phyloP scores from a whole-genome alignment of 345 rosid species.

The Populus ilicifolia region DNA sequence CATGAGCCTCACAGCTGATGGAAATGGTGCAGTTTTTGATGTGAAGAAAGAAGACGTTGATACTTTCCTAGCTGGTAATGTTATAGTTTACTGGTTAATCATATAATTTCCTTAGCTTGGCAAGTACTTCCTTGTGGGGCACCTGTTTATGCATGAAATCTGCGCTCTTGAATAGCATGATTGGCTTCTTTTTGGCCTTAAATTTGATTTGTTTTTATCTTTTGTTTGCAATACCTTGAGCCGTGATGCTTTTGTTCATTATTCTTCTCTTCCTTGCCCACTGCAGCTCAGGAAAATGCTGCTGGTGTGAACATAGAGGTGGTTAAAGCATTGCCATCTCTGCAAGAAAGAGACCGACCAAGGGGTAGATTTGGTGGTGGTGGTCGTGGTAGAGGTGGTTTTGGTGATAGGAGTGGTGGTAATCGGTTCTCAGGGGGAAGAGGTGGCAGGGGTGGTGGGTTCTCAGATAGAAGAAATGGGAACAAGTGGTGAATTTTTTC shows the following conservation, averaged over 20 bases:
- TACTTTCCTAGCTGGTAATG: slow-evolving; percentile 51
- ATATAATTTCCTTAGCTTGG: not conserved
- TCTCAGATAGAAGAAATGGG: slow-evolving; percentile 30
- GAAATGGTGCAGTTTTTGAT: slow-evolving; percentile 82
- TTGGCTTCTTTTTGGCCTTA: not conserved
- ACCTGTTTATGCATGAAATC: not conserved
- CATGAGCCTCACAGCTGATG: slow-evolving; percentile 68
- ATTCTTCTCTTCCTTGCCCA: not conserved
- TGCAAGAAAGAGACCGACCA: slow-evolving; percentile 64
- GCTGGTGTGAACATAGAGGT: slow-evolving; percentile 63
- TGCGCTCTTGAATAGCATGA: not conserved
- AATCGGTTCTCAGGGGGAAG: slow-evolving; percentile 34
- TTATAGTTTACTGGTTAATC: not conserved
- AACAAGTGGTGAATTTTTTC: slow-evolving; percentile 32
- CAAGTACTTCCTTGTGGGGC: not conserved
- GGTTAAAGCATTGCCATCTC: slow-evolving; percentile 59
- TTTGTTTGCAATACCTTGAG: not conserved
- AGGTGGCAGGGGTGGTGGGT: slow-evolving; percentile 39
- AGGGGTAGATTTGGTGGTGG: slow-evolving; percentile 64
- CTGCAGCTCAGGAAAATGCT: slow-evolving; percentile 58
- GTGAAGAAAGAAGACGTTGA: slow-evolving; percentile 61
- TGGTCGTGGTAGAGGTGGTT: slow-evolving; percentile 31
- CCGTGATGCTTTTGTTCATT: not conserved
- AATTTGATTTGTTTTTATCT: not conserved
- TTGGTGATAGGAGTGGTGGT: slow-evolving; percentile 31